Evolutionary conservation across 169 alveolate species (phyloP).

Genomic region (Ophryocystis elektroscirrha): DNA sequence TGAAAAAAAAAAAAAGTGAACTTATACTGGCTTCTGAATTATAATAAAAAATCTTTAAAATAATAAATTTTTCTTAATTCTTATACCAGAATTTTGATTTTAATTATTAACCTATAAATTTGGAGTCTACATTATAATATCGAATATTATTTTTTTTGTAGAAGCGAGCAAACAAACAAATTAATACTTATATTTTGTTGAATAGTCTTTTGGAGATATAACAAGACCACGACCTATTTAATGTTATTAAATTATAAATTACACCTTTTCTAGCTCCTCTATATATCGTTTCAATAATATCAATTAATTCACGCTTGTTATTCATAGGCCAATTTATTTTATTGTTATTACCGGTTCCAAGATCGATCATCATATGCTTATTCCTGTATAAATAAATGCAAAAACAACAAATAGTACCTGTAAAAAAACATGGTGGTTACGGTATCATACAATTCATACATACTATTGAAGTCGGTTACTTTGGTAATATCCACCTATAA

Average conservation of each 20-base stretch:
- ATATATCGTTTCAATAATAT: conserved; percentile 78
- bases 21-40: too few species aligned
- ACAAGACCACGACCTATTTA: conserved; percentile 68
- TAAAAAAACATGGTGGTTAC: conserved; percentile 92
- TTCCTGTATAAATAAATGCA: conserved; percentile 41
- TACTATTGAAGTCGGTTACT: conserved; percentile 95
- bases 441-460: conserved; percentile 94
- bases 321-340: conserved; percentile 90
- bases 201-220: conserved; percentile 77
- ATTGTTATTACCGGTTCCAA: conserved; percentile 94
- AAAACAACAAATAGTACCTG: conserved; percentile 20
- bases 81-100: too few species aligned
- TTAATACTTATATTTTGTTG: conserved; percentile 21
- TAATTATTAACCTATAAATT: too few species aligned
- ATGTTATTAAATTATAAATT: background rate
- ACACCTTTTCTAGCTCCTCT: conserved; percentile 93
- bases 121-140: too few species aligned
- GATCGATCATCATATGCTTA: conserved; percentile 93
- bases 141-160: too few species aligned
- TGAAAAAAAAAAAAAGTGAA: too few species aligned
- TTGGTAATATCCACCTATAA: conserved; percentile 68
- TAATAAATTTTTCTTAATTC: too few species aligned
- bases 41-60: too few species aligned
- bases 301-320: conserved; percentile 87
- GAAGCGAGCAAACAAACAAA: too few species aligned